These are phyloP conservation scores for Bruguiera hainesii DNA, from an alignment of 441 rosid genomes.

Conservation along the genomic window DNA sequence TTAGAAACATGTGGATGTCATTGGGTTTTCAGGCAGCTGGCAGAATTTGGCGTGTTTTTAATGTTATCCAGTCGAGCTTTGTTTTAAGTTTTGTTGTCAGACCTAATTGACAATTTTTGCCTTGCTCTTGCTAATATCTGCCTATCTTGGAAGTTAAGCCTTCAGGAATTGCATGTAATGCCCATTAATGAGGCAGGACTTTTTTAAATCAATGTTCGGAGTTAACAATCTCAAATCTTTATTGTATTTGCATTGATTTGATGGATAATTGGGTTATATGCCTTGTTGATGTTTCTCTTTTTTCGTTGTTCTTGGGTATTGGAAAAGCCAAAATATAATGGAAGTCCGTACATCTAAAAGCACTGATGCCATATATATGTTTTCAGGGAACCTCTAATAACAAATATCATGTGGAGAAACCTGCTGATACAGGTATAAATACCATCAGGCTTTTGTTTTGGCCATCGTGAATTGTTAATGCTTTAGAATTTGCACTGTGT, in stretches of 20 bases:
- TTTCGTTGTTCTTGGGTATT: too few relatives aligned
- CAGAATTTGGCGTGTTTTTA: neutral
- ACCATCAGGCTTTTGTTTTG: neutral
- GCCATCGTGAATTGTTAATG: neutral
- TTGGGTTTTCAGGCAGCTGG: neutral
- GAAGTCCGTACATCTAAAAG: neutral
- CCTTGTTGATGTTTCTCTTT: too few relatives aligned
- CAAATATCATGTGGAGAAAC: conserved; percentile 99
- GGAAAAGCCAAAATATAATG: too few relatives aligned
- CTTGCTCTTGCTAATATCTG: neutral
- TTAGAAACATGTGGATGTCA: neutral
- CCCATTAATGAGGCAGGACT: too few relatives aligned
- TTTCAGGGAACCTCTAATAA: conserved; percentile 86
- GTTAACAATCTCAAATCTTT: too few relatives aligned
- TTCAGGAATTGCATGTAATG: neutral
- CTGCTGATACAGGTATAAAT: conserved; percentile 74
- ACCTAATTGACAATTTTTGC: neutral
- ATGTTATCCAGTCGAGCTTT: neutral
- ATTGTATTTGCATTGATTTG: too few relatives aligned
- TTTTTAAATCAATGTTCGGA: too few relatives aligned
- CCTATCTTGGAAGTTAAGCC: neutral
- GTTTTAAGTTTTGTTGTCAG: neutral
- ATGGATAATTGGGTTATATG: too few relatives aligned
- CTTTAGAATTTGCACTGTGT: neutral
- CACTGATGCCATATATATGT: neutral